These are phyloP conservation scores for Castanea sativa DNA, from an alignment of 306 rosid species.

Conservation along the genomic window DNA sequence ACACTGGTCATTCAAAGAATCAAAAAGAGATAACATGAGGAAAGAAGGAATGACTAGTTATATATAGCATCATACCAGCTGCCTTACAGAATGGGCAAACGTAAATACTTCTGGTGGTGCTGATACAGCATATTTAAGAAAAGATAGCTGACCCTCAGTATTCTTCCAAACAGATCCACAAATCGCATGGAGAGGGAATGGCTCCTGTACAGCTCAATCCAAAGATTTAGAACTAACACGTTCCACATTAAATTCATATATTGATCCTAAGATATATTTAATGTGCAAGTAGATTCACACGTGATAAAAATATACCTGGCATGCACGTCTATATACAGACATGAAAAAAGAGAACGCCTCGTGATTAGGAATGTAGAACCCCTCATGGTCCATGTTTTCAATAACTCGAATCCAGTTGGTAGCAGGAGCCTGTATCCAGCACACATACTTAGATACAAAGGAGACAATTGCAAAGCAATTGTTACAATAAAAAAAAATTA, in stretches of 20 bases:
- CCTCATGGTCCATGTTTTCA: constrained; percentile 95
- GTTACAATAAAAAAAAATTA: constrained; percentile 6
- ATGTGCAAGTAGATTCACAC: neutral
- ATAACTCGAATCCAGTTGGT: constrained; percentile 75
- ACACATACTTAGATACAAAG: constrained; percentile 14
- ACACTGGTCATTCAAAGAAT: constrained; percentile 3
- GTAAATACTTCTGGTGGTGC: constrained; percentile 83
- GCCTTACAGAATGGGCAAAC: constrained; percentile 75
- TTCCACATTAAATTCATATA: constrained; percentile 1
- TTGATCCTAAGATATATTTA: neutral
- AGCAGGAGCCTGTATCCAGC: constrained; percentile 70
- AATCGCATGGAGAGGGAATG: constrained; percentile 90
- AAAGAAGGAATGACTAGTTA: constrained; percentile 16
- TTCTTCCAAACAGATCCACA: constrained; percentile 97
- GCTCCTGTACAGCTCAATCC: constrained; percentile 57
- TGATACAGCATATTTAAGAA: constrained; percentile 78
- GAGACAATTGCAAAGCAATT: constrained; percentile 6
- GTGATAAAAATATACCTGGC: constrained; percentile 57
- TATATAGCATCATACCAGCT: constrained; percentile 58
- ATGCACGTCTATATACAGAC: constrained; percentile 68
- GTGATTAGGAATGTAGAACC: constrained; percentile 82
- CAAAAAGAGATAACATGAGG: neutral
- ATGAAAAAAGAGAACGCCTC: constrained; percentile 88
- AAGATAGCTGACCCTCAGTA: constrained; percentile 93
- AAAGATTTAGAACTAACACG: constrained; percentile 8